Percentiles rank a stretch among this genome's conserved stretches.
phyloP scores from a whole-genome alignment of 257 asterid species.

The Phtheirospermum japonicum region DNA sequence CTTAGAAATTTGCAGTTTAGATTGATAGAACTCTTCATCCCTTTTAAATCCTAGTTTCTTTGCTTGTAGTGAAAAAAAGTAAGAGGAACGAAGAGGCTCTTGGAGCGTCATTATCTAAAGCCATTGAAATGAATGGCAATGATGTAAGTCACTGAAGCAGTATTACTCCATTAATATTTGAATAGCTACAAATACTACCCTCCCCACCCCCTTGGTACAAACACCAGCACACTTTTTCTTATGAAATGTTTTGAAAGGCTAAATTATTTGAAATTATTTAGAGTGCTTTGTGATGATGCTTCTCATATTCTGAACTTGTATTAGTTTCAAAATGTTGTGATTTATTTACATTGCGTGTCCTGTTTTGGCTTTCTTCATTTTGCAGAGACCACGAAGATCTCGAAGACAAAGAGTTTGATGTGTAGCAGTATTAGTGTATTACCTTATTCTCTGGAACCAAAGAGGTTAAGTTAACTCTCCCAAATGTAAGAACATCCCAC shows the following conservation, averaged over 20 bases:
- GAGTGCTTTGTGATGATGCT: too few species aligned
- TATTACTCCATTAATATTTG: background rate
- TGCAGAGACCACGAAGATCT: background rate
- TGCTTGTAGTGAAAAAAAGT: conserved; percentile 42
- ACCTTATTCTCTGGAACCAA: background rate
- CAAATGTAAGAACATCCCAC: background rate
- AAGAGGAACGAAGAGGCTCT: conserved; percentile 34
- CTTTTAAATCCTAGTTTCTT: conserved; percentile 19
- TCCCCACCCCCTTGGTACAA: too few species aligned
- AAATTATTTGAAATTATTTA: too few species aligned
- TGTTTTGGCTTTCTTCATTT: background rate
- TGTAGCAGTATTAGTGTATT: background rate
- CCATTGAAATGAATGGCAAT: conserved; percentile 29
- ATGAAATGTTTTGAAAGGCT: too few species aligned
- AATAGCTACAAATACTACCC: too few species aligned
- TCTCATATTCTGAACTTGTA: too few species aligned
- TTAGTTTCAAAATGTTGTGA: too few species aligned
- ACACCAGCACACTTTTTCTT: too few species aligned
- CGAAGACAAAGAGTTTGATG: background rate
- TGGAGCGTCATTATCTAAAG: conserved; percentile 42
- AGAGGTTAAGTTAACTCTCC: too few species aligned
- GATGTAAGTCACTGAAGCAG: conserved; percentile 38
- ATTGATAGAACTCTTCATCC: background rate
- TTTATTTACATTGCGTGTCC: too few species aligned
- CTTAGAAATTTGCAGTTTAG: background rate